Base-by-base conservation (phyloP, 2,329 filamentous ascomycete species). In the Pseudogymnoascus sp. region DNA sequence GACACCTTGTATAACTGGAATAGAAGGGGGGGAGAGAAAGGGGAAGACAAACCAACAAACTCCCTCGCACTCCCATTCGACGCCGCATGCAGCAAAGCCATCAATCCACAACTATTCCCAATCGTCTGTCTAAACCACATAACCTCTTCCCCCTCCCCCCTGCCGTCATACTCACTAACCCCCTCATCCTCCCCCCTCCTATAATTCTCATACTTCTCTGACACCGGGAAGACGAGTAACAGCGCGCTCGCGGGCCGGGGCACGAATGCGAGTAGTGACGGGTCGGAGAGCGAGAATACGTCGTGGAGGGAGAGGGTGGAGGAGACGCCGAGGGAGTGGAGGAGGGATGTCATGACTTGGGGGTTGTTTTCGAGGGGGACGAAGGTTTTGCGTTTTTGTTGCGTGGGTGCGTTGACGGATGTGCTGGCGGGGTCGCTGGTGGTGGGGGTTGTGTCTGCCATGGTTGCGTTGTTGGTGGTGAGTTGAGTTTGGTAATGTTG, bases 71-170 rank as follows among this genome's bases (percentile, higher is more conserved):
- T 80, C 0, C 92, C 92, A 74, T 97, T 99, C 48, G 82, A 81
- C 0, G 91, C 84, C 15, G 88, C 89, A 73, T 99, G 94, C 51
- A 97, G 74, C 31, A 97, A 76, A 0, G 90, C 94, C 79, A 97
- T 96, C 48, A 96, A 78, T 0, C 93, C 93, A 74, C 93, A 97
- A 0, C 93, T 91, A 73, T 97, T 96, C 65, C 89, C 84, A 69
- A 97, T 97, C 0, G 92, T 97, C 78, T 97, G 93, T 68, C 85
- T 89, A 81, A 92, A 97, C 94, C 93, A 99, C 7, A 96, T 71
- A 0, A 97, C 90, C 5, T 90, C 87, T 71, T 97, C 91, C 0
- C 70, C 71, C 0, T 81, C 76, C 1, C 92, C 92, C 15, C 79
- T 80, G 41, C 88, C 89, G 0, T 74, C 72, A 77, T 96, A 96